Evolutionary conservation across 176 grass and related monocot species (phyloP).

Genomic region (Panicum miliaceum): DNA sequence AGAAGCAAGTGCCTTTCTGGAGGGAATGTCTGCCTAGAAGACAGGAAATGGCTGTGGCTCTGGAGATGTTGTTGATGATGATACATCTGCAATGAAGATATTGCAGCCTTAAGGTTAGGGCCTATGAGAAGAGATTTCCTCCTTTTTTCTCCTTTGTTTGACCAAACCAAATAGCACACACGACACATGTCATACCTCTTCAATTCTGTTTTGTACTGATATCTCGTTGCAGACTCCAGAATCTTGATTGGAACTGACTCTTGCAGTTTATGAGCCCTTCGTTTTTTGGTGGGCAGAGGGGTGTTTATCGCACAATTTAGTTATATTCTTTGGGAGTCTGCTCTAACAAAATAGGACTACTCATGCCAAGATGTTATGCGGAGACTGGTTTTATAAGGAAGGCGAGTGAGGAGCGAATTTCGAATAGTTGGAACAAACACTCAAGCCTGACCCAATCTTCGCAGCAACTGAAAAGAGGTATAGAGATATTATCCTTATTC

Average conservation of each 20-base stretch:
- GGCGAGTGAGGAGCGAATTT: constrained; percentile 57
- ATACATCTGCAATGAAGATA: constrained; percentile 51
- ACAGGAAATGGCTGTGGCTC: constrained; percentile 60
- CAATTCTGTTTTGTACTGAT: constrained; percentile 39
- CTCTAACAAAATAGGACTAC: constrained; percentile 44
- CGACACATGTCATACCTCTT: constrained; percentile 47
- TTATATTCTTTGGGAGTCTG: constrained; percentile 47
- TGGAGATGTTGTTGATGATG: constrained; percentile 83
- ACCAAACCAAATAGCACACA: constrained; percentile 43
- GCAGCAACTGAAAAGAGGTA: constrained; percentile 78
- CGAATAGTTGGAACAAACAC: constrained; percentile 62
- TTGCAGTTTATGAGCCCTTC: constrained; percentile 44
- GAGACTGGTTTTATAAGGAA: constrained; percentile 58
- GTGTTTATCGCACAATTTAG: constrained; percentile 30
- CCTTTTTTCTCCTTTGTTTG: constrained; percentile 35
- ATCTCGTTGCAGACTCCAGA: constrained; percentile 35
- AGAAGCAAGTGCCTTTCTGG: constrained; percentile 73
- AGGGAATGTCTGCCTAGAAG: constrained; percentile 71
- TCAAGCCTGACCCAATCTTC: constrained; percentile 61
- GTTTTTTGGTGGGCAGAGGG: constrained; percentile 36
- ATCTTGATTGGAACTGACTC: constrained; percentile 34
- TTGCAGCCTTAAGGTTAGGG: constrained; percentile 33
- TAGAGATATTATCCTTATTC: constrained; percentile 97
- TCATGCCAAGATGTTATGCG: constrained; percentile 43
- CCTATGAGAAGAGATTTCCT: constrained; percentile 31